These are phyloP conservation scores for Colletotrichum sublineola DNA, from an alignment of 2,329 filamentous ascomycete genomes.

Conservation along the genomic window DNA sequence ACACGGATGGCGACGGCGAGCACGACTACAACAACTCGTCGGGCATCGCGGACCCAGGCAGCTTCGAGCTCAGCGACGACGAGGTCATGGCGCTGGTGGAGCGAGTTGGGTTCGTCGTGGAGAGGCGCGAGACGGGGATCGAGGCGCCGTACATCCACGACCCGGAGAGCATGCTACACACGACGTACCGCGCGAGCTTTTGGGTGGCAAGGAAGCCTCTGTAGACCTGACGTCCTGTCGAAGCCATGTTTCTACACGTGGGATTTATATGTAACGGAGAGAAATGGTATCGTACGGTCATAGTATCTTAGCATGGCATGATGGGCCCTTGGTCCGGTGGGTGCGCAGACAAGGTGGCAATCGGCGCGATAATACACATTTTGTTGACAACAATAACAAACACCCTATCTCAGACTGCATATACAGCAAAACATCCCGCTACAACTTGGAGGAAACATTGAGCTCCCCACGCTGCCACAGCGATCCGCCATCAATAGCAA, in stretches of 20 bases:
- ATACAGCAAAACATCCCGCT: conserved; percentile 31
- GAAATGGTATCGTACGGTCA: background rate
- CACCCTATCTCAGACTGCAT: background rate
- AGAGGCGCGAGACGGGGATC: conserved; percentile 70
- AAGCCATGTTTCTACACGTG: background rate
- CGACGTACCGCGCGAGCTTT: conserved; percentile 81
- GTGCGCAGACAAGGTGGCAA: background rate
- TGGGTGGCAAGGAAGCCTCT: conserved; percentile 86
- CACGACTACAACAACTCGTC: conserved; percentile 63
- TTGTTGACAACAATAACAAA: background rate
- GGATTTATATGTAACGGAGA: background rate
- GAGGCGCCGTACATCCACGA: conserved; percentile 91
- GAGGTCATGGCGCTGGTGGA: conserved; percentile 85
- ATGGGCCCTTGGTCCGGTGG: background rate
- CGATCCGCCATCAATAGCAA: conserved; percentile 79
- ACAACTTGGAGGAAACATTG: conserved; percentile 58
- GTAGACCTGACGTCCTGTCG: background rate
- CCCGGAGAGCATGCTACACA: conserved; percentile 85
- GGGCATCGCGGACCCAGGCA: conserved; percentile 90
- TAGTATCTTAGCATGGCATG: conserved; percentile 3
- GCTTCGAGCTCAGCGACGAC: conserved; percentile 89
- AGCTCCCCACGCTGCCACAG: conserved; percentile 65
- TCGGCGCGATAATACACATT: background rate
- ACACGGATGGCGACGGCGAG: conserved; percentile 64
- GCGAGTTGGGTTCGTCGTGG: conserved; percentile 81